These are phyloP conservation scores for Clitoria ternatea DNA, from an alignment of 306 rosid species.

Conservation along the genomic window DNA sequence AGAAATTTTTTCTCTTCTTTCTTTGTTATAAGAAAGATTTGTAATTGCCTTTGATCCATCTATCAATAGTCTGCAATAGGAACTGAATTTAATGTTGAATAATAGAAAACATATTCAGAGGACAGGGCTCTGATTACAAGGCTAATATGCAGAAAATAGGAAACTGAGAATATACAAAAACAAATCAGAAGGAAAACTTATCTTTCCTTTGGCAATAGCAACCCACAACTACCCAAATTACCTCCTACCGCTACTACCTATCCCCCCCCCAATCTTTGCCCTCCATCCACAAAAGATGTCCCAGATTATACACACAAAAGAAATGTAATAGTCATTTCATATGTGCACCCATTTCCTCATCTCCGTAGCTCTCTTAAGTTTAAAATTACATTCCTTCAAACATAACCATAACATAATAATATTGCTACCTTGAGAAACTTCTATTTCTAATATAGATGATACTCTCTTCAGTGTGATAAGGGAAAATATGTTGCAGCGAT, in stretches of 20 bases:
- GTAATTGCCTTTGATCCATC: background rate
- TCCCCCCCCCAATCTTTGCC: too few species aligned
- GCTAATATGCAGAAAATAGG: too few species aligned
- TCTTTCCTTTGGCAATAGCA: too few species aligned
- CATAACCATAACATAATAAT: background rate
- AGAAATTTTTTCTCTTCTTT: background rate
- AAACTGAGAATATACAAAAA: too few species aligned
- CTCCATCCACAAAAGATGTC: background rate
- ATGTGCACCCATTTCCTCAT: background rate
- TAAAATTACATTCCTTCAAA: background rate
- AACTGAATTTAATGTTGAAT: too few species aligned
- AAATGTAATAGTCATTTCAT: background rate
- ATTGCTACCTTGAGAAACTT: conserved; percentile 6
- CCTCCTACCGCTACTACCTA: too few species aligned
- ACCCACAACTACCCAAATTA: too few species aligned
- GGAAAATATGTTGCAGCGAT: background rate
- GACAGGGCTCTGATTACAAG: too few species aligned
- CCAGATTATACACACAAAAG: background rate
- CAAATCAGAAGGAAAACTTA: too few species aligned
- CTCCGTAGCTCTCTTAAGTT: background rate
- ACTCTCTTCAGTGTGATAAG: background rate
- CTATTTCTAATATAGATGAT: background rate
- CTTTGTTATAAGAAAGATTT: background rate
- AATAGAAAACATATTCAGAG: too few species aligned
- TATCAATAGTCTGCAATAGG: background rate